Base-by-base conservation (phyloP, 257 asterid species). In the Solanum paucissectum region DNA sequence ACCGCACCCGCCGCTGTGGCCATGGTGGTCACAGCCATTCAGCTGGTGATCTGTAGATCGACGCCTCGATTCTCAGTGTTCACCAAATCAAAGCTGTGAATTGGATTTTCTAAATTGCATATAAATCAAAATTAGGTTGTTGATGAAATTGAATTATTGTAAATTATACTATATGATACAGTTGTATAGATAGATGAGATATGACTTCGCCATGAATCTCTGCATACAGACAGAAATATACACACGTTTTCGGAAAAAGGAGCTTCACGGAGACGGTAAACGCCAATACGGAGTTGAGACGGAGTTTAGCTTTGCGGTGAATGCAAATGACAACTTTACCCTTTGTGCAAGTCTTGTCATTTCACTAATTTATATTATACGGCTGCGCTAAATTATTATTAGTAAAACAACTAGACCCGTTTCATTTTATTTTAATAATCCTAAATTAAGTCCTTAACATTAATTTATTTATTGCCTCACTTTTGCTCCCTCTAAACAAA, bases 1-100 rank as follows among this genome's bases (percentile, higher is more conserved):
- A 94, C 92, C 83, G 91, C 97, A 55, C 98, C 98, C 72, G 98
- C 98, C 88, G 95, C 96, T 87, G 99, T 95, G 64, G 96, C 98
- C 98, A 94, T 90, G 58, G 98, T 92, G 69, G 98, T 88, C 66
- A 94, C 96, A 68, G 96, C 99, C 98, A 96, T 96, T 87, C 74
- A 82, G 34, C 66, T 74, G 36, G 55, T 76, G 36, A 7, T 40
- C 60, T 40, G 36, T 74, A 74, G 33, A 37, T 74, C 83, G 10
- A 69, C 11, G 60, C 23, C 2, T 68, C 18, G 58, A 84, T 38
- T 66, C 62, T 62, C 38, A 36, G 16, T 71, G 52, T 37, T n/a
- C 76, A 60, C 58, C 83, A 23, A 40, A 75, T 75, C 55, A 75
- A 76, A 38, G 60, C 83, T 37, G 83, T 74, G 5, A 12, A 66